phyloP scores from a whole-genome alignment of 305 asterid species.

The Fraxinus greggii region DNA sequence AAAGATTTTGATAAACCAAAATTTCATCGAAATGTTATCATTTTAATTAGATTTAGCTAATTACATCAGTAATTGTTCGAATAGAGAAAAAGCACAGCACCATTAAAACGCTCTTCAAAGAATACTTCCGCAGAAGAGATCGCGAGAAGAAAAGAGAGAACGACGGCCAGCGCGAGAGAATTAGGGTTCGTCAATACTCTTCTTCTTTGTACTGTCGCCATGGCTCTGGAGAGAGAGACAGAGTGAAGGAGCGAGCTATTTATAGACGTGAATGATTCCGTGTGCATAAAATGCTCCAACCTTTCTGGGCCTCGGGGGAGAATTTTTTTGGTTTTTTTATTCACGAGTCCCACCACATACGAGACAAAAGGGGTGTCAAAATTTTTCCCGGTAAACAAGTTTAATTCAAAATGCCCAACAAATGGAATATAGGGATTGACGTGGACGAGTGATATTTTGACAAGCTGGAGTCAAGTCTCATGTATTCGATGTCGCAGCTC shows the following conservation, averaged over 20 bases:
- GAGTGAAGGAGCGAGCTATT: constrained; percentile 15
- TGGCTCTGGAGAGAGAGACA: background rate
- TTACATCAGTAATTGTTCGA: background rate
- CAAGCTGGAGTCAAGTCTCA: background rate
- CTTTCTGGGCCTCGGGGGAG: too few species aligned
- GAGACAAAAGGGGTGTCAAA: too few species aligned
- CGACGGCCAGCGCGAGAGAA: constrained; percentile 40
- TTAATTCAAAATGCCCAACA: background rate
- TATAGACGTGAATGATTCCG: constrained; percentile 23
- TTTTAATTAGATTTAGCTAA: background rate
- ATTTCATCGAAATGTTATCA: background rate
- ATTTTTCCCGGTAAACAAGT: too few species aligned
- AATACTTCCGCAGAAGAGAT: constrained; percentile 62
- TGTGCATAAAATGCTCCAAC: background rate
- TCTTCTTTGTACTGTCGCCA: constrained; percentile 57
- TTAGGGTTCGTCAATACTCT: constrained; percentile 42
- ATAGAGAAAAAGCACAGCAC: constrained; percentile 30
- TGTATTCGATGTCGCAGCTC: background rate
- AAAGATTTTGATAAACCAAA: constrained; percentile 7
- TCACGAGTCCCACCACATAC: too few species aligned
- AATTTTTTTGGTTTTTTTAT: too few species aligned
- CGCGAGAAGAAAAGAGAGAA: constrained; percentile 53
- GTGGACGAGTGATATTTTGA: background rate
- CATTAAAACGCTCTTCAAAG: constrained; percentile 90
- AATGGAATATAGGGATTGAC: background rate